A percentile compares a stretch with the other conserved stretches of the same genome.
phyloP scores from a whole-genome alignment of 148 eudicot species.

The Amaranthus hypochondriacus region DNA sequence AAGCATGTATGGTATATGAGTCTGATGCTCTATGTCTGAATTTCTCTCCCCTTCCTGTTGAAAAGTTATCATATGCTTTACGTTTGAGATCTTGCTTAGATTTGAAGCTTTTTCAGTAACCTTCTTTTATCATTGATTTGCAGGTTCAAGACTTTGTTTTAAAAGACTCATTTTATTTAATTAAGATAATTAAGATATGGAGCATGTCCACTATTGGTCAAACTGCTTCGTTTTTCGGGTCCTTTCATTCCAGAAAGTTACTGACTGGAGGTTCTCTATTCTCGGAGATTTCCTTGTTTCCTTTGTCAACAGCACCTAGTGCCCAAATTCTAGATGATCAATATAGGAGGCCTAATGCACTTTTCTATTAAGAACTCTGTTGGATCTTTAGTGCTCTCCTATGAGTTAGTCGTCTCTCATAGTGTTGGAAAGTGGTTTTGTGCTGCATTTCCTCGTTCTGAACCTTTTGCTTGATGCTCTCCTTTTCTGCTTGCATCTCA shows the following conservation, averaged over 20 bases:
- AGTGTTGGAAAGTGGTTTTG: neutral
- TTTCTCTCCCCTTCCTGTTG: neutral
- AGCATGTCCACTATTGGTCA: conserved; percentile 60
- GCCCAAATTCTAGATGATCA: conserved; percentile 42
- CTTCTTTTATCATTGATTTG: conserved; percentile 14
- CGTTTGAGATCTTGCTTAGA: neutral
- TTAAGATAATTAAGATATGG: conserved; percentile 63
- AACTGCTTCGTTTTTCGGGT: conserved; percentile 44
- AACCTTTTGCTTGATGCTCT: neutral
- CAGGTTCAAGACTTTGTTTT: conserved; percentile 51
- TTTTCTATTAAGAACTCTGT: conserved; percentile 48
- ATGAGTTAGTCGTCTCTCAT: conserved; percentile 44
- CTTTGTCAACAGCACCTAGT: conserved; percentile 89
- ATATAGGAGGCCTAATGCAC: conserved; percentile 60
- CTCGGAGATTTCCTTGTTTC: conserved; percentile 70
- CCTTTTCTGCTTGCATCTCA: neutral
- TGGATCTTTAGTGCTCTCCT: conserved; percentile 55
- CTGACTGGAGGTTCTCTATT: conserved; percentile 81
- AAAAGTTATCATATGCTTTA: neutral
- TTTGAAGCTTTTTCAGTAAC: neutral
- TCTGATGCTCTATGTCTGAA: neutral
- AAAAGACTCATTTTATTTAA: conserved; percentile 31
- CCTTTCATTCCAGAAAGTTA: conserved; percentile 63
- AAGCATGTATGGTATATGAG: neutral
- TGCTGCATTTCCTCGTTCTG: neutral